These are phyloP conservation scores for Colletotrichum endophyticum DNA, from an alignment of 2,329 filamentous ascomycete species.

Conservation along the genomic window DNA sequence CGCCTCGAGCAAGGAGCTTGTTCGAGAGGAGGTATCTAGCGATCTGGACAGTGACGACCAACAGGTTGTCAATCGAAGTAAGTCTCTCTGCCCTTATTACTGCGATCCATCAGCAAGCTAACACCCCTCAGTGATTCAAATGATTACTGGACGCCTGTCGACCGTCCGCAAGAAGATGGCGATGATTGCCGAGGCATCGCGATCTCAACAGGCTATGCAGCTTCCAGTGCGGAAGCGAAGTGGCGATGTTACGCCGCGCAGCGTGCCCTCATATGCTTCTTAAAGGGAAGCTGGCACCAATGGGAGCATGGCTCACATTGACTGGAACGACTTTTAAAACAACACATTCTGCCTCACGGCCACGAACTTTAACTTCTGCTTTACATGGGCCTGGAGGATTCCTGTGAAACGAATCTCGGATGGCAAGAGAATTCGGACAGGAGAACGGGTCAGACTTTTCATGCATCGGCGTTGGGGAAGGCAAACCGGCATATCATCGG, in stretches of 20 bases:
- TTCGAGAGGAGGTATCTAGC: constrained; percentile 45
- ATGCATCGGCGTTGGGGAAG: constrained; percentile 13
- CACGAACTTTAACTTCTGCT: neutral
- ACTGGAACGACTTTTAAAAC: neutral
- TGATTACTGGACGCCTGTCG: constrained; percentile 62
- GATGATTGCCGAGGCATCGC: constrained; percentile 64
- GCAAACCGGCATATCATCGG: neutral
- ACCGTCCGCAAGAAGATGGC: constrained; percentile 65
- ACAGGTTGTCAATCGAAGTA: constrained; percentile 75
- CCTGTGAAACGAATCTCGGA: neutral
- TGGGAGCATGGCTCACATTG: neutral
- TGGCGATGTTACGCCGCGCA: constrained; percentile 61
- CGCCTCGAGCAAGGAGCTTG: constrained; percentile 44
- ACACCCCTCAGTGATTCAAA: constrained; percentile 59
- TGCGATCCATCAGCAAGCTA: constrained; percentile 13
- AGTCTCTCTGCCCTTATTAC: constrained; percentile 30
- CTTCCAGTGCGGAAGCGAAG: constrained; percentile 53
- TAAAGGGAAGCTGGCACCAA: constrained; percentile 15
- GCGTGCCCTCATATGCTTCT: constrained; percentile 53
- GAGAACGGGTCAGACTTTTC: neutral
- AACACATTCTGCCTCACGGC: constrained; percentile 1
- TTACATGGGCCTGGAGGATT: neutral
- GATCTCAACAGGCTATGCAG: constrained; percentile 49
- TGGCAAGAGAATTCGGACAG: neutral
- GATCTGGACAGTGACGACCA: constrained; percentile 73